phyloP scores from a whole-genome alignment of 805 yeast species.

The Saturnispora silvae region DNA sequence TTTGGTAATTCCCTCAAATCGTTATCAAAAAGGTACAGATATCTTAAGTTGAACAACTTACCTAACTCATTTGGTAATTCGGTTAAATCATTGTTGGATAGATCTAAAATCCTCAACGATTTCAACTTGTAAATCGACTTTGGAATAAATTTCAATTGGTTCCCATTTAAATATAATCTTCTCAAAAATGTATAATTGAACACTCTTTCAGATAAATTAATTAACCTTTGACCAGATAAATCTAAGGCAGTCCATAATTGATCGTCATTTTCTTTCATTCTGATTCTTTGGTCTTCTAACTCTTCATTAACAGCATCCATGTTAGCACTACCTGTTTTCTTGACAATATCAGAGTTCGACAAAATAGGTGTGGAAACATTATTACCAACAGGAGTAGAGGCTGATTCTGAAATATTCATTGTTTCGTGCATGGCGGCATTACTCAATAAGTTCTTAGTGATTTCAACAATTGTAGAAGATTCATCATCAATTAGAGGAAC shows the following conservation, averaged over 20 bases:
- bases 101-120: constrained; percentile 71
- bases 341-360: constrained; percentile 24
- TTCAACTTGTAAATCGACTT: constrained; percentile 53
- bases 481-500: constrained; percentile 21
- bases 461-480: constrained; percentile 28
- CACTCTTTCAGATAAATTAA: constrained; percentile 57
- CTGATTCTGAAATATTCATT: neutral
- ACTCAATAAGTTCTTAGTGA: constrained; percentile 28
- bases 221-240: constrained; percentile 78
- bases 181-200: constrained; percentile 79
- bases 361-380: constrained; percentile 31
- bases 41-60: constrained; percentile 65
- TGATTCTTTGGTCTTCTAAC: constrained; percentile 55
- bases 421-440: neutral
- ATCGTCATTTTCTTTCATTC: constrained; percentile 47
- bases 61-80: constrained; percentile 82
- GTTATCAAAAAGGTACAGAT: constrained; percentile 82
- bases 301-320: constrained; percentile 40
- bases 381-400: constrained; percentile 9
- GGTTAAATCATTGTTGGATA: constrained; percentile 65
- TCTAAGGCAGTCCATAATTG: constrained; percentile 95
- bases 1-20: constrained; percentile 63
- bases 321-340: constrained; percentile 20
- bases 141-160: constrained; percentile 63
- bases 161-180: constrained; percentile 78